Conservation (phyloP, 208 protist species). For the Trypanosoma lewisi region DNA sequence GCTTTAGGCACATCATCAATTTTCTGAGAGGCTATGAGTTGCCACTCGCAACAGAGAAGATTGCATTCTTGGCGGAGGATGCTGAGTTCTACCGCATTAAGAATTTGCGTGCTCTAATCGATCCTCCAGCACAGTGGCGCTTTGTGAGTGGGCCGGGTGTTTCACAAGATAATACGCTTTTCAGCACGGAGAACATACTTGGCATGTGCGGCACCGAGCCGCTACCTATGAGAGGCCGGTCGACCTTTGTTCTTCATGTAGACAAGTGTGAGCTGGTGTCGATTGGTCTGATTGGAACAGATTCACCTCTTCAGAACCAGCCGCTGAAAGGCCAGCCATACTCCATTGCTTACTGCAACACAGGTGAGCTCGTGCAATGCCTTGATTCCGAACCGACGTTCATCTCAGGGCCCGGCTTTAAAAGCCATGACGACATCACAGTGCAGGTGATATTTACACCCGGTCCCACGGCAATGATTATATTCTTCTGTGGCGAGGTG, state of each 20-base stretch:
- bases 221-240: slow-evolving; percentile 38
- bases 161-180: slow-evolving; percentile 43
- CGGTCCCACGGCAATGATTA: slow-evolving; percentile 9
- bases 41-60: slow-evolving; percentile 51
- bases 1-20: slow-evolving; percentile 79
- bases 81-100: slow-evolving; percentile 63
- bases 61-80: slow-evolving; percentile 77
- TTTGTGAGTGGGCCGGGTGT: slow-evolving; percentile 80
- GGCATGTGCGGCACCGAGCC: slow-evolving; percentile 70
- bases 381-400: slow-evolving; percentile 28
- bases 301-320: slow-evolving; percentile 40
- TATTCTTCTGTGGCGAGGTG: slow-evolving; percentile 15
- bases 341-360: slow-evolving; percentile 76
- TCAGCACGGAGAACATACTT: slow-evolving; percentile 77
- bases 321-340: slow-evolving; percentile 50
- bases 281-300: slow-evolving; percentile 64
- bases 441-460: slow-evolving; percentile 47
- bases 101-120: slow-evolving; percentile 50
- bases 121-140: slow-evolving; percentile 50
- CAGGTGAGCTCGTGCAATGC: slow-evolving; percentile 56
- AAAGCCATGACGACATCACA: slow-evolving; percentile 52
- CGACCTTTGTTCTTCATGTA: slow-evolving; percentile 63
- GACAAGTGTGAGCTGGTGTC: slow-evolving; percentile 76
- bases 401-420: slow-evolving; percentile 41
- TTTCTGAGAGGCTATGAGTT: slow-evolving; percentile 85